Conservation (phyloP, 2,329 filamentous ascomycete species). For the Diaporthe citri region DNA sequence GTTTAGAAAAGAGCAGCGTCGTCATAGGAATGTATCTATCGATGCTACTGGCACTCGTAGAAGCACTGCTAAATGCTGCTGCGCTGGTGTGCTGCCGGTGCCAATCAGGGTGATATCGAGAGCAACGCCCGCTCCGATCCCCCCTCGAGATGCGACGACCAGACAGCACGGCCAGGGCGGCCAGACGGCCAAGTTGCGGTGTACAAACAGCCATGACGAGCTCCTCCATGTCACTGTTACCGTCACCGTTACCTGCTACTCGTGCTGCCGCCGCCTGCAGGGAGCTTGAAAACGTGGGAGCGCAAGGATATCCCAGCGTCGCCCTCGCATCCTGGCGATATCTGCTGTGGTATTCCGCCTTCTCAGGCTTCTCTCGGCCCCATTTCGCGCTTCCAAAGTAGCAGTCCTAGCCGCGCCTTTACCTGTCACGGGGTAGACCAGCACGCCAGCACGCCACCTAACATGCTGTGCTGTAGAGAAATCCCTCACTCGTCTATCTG, state of each 20-base stretch:
- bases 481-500: background rate
- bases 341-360: slow-evolving; percentile 23
- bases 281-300: slow-evolving; percentile 30
- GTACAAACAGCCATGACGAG: slow-evolving; percentile 4
- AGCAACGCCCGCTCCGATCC: background rate
- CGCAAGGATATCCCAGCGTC: slow-evolving; percentile 23
- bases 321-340: background rate
- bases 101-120: slow-evolving; percentile 28
- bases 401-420: slow-evolving; percentile 16
- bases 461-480: background rate
- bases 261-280: slow-evolving; percentile 6
- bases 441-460: background rate
- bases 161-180: background rate
- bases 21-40: slow-evolving; percentile 27
- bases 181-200: slow-evolving; percentile 26
- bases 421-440: slow-evolving; percentile 1
- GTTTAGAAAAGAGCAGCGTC: background rate
- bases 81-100: background rate
- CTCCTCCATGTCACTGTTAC: background rate
- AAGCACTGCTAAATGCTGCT: background rate
- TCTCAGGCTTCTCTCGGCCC: slow-evolving; percentile 11
- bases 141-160: slow-evolving; percentile 15
- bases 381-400: background rate
- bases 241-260: background rate
- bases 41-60: background rate